Conservation (phyloP, 2,329 filamentous ascomycete genomes). For the Verruconis gallopava region DNA sequence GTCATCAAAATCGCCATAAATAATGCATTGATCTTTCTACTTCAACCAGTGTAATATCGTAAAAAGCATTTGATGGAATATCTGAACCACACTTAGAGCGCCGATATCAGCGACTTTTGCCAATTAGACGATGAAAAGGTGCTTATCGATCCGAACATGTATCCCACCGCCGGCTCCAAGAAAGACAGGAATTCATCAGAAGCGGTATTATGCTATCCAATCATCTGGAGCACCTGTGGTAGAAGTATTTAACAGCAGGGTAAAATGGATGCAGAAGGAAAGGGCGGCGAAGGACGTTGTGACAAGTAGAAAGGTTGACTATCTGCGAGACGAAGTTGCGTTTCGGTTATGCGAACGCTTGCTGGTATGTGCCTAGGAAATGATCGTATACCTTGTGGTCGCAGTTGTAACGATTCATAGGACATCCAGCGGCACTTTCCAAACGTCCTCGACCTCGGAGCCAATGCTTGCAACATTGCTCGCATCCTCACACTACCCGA, state of each 20-base stretch:
- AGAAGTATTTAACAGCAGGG: conserved; percentile 79
- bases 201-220: conserved; percentile 60
- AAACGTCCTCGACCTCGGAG: conserved; percentile 78
- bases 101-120: too few species aligned
- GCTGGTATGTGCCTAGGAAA: conserved; percentile 47
- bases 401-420: conserved; percentile 28
- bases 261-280: conserved; percentile 88
- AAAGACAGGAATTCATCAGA: background rate
- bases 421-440: conserved; percentile 87
- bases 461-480: conserved; percentile 91
- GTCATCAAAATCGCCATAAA: too few species aligned
- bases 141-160: background rate
- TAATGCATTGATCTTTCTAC: too few species aligned
- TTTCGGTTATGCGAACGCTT: conserved; percentile 71
- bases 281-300: conserved; percentile 60
- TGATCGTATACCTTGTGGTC: too few species aligned
- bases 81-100: too few species aligned
- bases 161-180: background rate
- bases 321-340: conserved; percentile 87
- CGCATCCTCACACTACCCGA: conserved; percentile 54
- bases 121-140: conserved; percentile 4
- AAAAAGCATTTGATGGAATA: too few species aligned
- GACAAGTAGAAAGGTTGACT: conserved; percentile 70
- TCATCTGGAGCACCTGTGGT: conserved; percentile 63
- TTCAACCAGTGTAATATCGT: too few species aligned